Evolutionary conservation across 768 basidiomycete genomes (phyloP).

Genomic region (Dioszegia hungarica): DNA sequence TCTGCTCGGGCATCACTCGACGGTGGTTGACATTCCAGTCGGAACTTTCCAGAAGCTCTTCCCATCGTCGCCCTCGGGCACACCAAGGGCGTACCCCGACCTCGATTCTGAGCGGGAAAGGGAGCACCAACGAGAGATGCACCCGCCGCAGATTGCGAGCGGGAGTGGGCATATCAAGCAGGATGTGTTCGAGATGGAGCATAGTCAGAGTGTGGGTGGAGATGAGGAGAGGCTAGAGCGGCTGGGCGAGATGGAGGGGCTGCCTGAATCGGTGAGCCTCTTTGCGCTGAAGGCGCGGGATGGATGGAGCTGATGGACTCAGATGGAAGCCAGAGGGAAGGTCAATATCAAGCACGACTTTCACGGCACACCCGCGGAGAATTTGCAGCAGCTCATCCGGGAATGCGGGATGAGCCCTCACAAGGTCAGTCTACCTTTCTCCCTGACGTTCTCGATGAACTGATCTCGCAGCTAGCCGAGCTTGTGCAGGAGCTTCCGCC

Average conservation of each 20-base stretch:
- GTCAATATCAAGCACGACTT: conserved; percentile 42
- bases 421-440: conserved; percentile 51
- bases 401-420: conserved; percentile 90
- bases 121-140: not conserved
- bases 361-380: conserved; percentile 62
- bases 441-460: not conserved
- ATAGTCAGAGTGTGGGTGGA: not conserved
- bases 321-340: conserved; percentile 34
- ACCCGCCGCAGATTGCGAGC: not conserved
- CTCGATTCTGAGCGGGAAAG: not conserved
- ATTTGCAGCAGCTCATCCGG: conserved; percentile 69
- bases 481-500: conserved; percentile 83
- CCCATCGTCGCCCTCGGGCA: conserved; percentile 4
- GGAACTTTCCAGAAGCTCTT: conserved; percentile 15
- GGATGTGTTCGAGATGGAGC: conserved; percentile 8
- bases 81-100: conserved; percentile 4
- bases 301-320: conserved; percentile 9
- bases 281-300: not conserved
- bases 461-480: conserved; percentile 59
- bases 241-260: conserved; percentile 33
- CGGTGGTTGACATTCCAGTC: not conserved
- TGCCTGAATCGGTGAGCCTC: conserved; percentile 36
- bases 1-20: too few species aligned
- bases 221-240: conserved; percentile 28
- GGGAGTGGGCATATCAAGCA: not conserved